These are phyloP conservation scores for Castanea mollissima DNA, from an alignment of 306 rosid species.

Conservation along the genomic window DNA sequence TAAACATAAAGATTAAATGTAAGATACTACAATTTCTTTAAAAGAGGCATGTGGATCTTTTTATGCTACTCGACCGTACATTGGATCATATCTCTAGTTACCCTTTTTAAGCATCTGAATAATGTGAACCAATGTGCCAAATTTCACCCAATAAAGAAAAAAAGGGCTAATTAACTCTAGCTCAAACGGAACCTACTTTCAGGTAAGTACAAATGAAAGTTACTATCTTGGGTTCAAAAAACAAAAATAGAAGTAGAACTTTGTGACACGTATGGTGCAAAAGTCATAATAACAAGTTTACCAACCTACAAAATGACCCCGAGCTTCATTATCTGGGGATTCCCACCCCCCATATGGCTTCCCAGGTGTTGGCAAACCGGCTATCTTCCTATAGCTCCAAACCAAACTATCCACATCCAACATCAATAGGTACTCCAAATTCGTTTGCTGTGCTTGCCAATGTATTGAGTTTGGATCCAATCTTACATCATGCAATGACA, in stretches of 20 bases:
- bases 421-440: slow-evolving; percentile 72
- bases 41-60: background rate
- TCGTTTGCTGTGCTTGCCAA: slow-evolving; percentile 64
- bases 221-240: no score
- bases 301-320: slow-evolving; percentile 92
- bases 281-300: background rate
- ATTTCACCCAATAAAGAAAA: background rate
- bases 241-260: background rate
- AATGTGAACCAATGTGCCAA: background rate
- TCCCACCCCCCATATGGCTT: slow-evolving; percentile 76
- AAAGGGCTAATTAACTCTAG: background rate
- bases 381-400: slow-evolving; percentile 80
- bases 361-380: slow-evolving; percentile 72
- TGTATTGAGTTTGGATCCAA: slow-evolving; percentile 50
- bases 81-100: background rate
- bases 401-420: slow-evolving; percentile 68
- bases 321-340: slow-evolving; percentile 41
- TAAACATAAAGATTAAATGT: slow-evolving; percentile 12
- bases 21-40: background rate
- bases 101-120: slow-evolving; percentile 1
- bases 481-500: slow-evolving; percentile 65
- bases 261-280: background rate
- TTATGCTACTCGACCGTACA: no score
- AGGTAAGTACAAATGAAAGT: no score
- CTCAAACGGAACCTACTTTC: no score